Evolutionary conservation across 495 filamentous ascomycete species (phyloP), one percentile per base, ranked within the genome.

Genomic region (Tuber aestivum): DNA sequence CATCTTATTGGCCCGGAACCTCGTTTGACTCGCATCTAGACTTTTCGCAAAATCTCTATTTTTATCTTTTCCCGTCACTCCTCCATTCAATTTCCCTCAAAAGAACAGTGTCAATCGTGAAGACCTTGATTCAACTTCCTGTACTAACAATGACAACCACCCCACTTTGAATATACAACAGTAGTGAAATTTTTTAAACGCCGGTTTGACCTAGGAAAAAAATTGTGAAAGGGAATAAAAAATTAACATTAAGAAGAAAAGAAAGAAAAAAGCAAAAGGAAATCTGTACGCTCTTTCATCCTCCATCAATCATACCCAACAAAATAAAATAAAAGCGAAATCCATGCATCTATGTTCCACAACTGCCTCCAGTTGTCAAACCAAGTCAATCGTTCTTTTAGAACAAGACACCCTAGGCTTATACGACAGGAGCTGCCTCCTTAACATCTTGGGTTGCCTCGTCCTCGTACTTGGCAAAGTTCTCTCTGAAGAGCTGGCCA

Each of bases 391-490:
- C n/a, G 35, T 2, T 32, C 41, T 41, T 32, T 23, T 37, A 23
- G 41, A 35, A 35, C 18, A 44, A 37, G 27, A 27, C n/a, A 10
- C 35, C 1, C 42, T 27, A 61, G 45, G 65, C 48, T 73, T 78
- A 81, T 73, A 78, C 32, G 72, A 45, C 21, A 48, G 90, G 90
- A 40, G 90, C 92, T 45, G 92, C 91, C 75, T 89, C 88, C 83
- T 91, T 88, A 75, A 94, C 94, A 73, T 97, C 95, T 74, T 87
- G 86, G 45, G 94, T 97, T 38, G 94, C 94, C 85, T 97, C 88
- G 78, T 91, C 91, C 77, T 89, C 86, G 87, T 97, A 98, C 87
- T 95, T 96, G 87, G 94, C 90, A 88, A 99, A 99, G 88, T 98
- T 98, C 86, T 97, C 92, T 83, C 91, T 89, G 88, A 98, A 98